Evolutionary conservation across 208 protist genomes (phyloP).

Genomic region (Trypanosoma melophagium): DNA sequence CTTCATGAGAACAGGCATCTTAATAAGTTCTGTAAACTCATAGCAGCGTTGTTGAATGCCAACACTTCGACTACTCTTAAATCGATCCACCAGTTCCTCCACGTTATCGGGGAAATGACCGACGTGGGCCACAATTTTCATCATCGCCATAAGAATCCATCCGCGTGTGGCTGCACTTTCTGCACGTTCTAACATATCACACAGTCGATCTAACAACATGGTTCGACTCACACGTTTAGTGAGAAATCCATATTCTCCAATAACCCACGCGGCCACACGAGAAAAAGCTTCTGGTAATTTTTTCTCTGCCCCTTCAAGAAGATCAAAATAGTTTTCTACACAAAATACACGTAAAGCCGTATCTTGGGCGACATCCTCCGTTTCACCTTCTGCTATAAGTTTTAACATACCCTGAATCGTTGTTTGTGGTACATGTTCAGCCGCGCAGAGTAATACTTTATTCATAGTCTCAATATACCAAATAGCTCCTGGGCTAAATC

Average conservation of each 20-base stretch:
- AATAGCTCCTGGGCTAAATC: constrained; percentile 44
- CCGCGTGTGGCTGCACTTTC: constrained; percentile 35
- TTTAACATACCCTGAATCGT: constrained; percentile 90
- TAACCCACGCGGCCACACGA: constrained; percentile 87
- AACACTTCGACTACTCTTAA: constrained; percentile 53
- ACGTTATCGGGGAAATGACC: constrained; percentile 39
- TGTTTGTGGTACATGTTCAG: constrained; percentile 63
- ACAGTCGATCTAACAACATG: constrained; percentile 67
- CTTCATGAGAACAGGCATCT: constrained; percentile 46
- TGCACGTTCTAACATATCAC: constrained; percentile 62
- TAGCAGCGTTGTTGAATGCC: constrained; percentile 82
- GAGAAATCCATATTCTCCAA: constrained; percentile 94
- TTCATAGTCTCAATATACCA: constrained; percentile 94
- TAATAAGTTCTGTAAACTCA: constrained; percentile 58
- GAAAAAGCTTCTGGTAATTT: constrained; percentile 54
- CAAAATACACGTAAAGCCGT: constrained; percentile 66
- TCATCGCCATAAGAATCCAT: constrained; percentile 77
- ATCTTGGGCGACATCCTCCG: constrained; percentile 60
- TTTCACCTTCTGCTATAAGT: constrained; percentile 89
- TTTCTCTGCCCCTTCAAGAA: constrained; percentile 48
- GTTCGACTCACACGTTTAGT: constrained; percentile 35
- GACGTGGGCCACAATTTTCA: constrained; percentile 65
- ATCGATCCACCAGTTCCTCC: constrained; percentile 45
- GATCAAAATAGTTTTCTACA: constrained; percentile 68
- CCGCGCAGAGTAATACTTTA: constrained; percentile 74